Evolutionary conservation across 345 rosid genomes (phyloP), one percentile per base, ranked within the genome.

Genomic region (Pistacia integerrima): DNA sequence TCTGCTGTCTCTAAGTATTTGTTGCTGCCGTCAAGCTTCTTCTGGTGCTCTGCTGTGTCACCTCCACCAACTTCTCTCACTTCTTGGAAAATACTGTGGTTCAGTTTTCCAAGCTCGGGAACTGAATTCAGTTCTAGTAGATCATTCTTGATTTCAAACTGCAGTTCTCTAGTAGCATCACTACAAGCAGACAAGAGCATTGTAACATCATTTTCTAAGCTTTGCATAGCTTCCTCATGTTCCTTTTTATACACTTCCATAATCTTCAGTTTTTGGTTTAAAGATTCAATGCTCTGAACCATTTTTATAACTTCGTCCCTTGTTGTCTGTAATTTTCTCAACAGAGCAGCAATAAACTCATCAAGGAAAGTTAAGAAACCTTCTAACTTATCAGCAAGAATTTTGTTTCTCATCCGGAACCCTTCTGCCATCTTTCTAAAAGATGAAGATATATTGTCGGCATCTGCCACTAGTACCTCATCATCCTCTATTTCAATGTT

Each of bases 161-260:
- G 91, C 82, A 94, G 82, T 64, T 83, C 77, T 64, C 81, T 84
- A 75, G 85, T 82, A 75, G 91, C 94, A 84, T 82, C 81, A 59
- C 64, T 77, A 81, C 97, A 93, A 44, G 90, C 90, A 74, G 91
- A 87, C 72, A 84, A 77, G 67, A 93, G 84, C 73, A 81, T 72
- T 41, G 78, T 81, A 67, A 76, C 78, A 69, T 87, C 88, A 56
- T 80, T 87, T 78, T 89, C 85, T 71, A 89, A 81, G 41, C 74
- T 57, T 41, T 83, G 69, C 36, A 86, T 80, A 63, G 84, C 83
- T 75, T 80, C 80, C 70, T 85, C 93, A 62, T 85, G 88, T 70
- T 92, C 89, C 46, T 74, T 81, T 80, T 86, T 86, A 78, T 38
- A 78, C 55, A 68, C 74, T 81, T 92, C 91, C 77, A 76, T 73